Conservation (phyloP, 2,329 filamentous ascomycete genomes). For the Diaporthe humulicola region DNA sequence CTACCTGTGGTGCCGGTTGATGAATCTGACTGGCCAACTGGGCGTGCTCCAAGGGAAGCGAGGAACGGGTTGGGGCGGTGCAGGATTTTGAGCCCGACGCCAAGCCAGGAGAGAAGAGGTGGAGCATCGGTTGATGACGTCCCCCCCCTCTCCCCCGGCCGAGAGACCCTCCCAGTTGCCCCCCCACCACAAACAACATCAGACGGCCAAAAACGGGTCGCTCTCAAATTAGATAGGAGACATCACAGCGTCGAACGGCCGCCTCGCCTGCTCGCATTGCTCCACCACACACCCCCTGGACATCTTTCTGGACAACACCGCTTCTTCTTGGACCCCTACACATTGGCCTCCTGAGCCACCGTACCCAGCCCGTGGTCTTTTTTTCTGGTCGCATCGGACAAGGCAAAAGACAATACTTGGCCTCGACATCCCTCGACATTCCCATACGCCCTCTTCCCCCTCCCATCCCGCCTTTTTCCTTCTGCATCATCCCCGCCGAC, state of each 20-base stretch:
- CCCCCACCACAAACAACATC: slow-evolving; percentile 31
- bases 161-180: not conserved
- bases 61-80: slow-evolving; percentile 8
- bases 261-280: slow-evolving; percentile 5
- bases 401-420: slow-evolving; percentile 14
- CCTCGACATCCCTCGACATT: slow-evolving; percentile 17
- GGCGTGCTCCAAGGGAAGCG: not conserved
- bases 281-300: slow-evolving; percentile 38
- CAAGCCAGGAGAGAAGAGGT: not conserved
- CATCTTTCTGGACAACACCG: slow-evolving; percentile 39
- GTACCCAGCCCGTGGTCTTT: slow-evolving; percentile 5
- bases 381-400: slow-evolving; percentile 15
- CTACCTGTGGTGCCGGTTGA: too few relatives aligned
- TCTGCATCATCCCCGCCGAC: slow-evolving; percentile 4
- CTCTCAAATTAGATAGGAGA: slow-evolving; percentile 37
- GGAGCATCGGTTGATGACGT: slow-evolving; percentile 28
- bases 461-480: slow-evolving; percentile 8
- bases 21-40: not conserved
- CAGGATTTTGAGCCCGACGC: slow-evolving; percentile 16
- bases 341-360: slow-evolving; percentile 12
- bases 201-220: slow-evolving; percentile 31
- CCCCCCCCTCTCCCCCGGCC: slow-evolving; percentile 5
- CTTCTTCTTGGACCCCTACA: slow-evolving; percentile 38
- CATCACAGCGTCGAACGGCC: slow-evolving; percentile 26
- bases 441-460: not conserved